A percentile compares a stretch with the other conserved stretches of the same genome.
phyloP scores from a whole-genome alignment of 2,329 filamentous ascomycete species.

The Graphiopsis chlorocephala region DNA sequence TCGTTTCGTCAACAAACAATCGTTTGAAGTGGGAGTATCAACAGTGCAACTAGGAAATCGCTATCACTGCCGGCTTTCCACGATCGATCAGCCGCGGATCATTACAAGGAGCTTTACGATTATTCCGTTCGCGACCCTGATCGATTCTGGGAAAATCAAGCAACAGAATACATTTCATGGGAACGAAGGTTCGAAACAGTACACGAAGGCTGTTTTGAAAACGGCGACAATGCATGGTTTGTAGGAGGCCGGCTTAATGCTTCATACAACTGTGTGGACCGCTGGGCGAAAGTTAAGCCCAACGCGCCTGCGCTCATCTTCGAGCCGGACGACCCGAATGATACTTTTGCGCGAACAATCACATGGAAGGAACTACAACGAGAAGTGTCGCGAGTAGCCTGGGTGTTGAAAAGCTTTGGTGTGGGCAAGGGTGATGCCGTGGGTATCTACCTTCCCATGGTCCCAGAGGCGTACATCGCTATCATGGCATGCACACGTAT shows the following conservation, averaged over 20 bases:
- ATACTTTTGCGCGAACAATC: constrained; percentile 86
- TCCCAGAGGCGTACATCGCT: constrained; percentile 88
- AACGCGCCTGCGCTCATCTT: constrained; percentile 96
- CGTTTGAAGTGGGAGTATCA: too few relatives aligned
- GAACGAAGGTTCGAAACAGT: constrained; percentile 89
- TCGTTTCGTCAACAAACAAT: too few relatives aligned
- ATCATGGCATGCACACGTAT: constrained; percentile 90
- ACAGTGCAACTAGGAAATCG: too few relatives aligned
- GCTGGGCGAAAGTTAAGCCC: constrained; percentile 89
- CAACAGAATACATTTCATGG: constrained; percentile 87
- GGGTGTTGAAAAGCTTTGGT: constrained; percentile 89
- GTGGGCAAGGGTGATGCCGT: constrained; percentile 97
- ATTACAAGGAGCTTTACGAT: constrained; percentile 65
- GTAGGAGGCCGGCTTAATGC: constrained; percentile 90
- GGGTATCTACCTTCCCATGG: constrained; percentile 97
- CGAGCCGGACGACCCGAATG: constrained; percentile 85
- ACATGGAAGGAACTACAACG: constrained; percentile 91
- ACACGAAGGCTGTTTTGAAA: constrained; percentile 67
- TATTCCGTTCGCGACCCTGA: constrained; percentile 87
- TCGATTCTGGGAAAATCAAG: constrained; percentile 84
- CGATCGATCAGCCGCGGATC: too few relatives aligned
- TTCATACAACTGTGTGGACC: constrained; percentile 95
- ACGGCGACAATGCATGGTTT: constrained; percentile 93
- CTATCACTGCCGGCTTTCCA: too few relatives aligned
- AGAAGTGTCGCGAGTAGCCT: constrained; percentile 82